Evolutionary conservation across 495 filamentous ascomycete species (phyloP).

Genomic region (Hyaloscypha variabilis): DNA sequence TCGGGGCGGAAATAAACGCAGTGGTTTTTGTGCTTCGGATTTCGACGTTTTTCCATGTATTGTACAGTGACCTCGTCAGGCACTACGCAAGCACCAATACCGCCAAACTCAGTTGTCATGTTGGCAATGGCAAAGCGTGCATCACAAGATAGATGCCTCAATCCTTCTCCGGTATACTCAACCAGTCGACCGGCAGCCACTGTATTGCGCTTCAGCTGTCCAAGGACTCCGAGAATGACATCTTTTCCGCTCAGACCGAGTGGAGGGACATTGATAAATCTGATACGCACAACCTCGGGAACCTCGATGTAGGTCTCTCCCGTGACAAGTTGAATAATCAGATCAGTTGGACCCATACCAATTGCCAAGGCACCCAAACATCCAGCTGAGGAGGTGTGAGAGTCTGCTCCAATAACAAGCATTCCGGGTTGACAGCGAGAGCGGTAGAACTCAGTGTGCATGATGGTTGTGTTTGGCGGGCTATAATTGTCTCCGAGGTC

Average conservation of each 20-base stretch:
- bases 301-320: constrained; percentile 51
- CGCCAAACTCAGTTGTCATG: constrained; percentile 54
- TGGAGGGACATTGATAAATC: constrained; percentile 37
- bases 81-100: constrained; percentile 45
- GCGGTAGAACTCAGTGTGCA: constrained; percentile 51
- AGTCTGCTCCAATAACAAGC: constrained; percentile 49
- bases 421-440: constrained; percentile 48
- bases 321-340: constrained; percentile 45
- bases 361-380: constrained; percentile 43
- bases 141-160: constrained; percentile 41
- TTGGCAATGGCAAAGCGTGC: constrained; percentile 51
- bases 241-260: constrained; percentile 49
- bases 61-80: constrained; percentile 40
- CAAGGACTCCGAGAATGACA: constrained; percentile 47
- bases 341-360: constrained; percentile 48
- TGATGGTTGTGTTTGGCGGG: constrained; percentile 36
- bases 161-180: constrained; percentile 45
- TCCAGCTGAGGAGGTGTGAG: constrained; percentile 50
- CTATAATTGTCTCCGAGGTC: neutral
- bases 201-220: constrained; percentile 47
- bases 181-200: constrained; percentile 46
- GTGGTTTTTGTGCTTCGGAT: constrained; percentile 35
- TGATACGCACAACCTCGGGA: constrained; percentile 43
- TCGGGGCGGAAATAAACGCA: constrained; percentile 43
- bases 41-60: constrained; percentile 38